Conservation (phyloP, 1,139 yeast genomes). For the Diutina sp. region DNA sequence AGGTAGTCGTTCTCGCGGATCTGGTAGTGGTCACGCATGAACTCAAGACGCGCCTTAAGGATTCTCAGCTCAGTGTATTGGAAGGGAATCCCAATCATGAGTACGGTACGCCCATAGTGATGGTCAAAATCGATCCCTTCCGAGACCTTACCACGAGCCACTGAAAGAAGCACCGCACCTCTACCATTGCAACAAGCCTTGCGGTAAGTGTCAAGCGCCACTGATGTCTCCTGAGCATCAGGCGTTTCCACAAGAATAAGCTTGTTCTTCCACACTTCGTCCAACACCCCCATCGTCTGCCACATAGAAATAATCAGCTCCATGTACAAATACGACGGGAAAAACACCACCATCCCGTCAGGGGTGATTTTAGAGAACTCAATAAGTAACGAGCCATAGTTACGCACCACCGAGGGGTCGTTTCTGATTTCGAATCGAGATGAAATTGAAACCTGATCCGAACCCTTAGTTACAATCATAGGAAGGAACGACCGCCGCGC, state of each 20-base stretch:
- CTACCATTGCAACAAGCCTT: slow-evolving; percentile 96
- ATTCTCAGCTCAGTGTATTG: slow-evolving; percentile 97
- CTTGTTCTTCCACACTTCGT: slow-evolving; percentile 97
- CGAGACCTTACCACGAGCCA: slow-evolving; percentile 97
- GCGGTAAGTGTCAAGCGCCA: slow-evolving; percentile 89
- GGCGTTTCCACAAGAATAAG: slow-evolving; percentile 96
- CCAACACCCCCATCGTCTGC: slow-evolving; percentile 96
- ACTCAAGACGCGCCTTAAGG: slow-evolving; percentile 86
- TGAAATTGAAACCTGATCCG: slow-evolving; percentile 93
- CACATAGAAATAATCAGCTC: slow-evolving; percentile 96
- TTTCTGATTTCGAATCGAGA: slow-evolving; percentile 94
- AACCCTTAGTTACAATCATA: slow-evolving; percentile 90
- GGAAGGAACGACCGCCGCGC: slow-evolving; percentile 90
- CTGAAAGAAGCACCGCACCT: slow-evolving; percentile 91
- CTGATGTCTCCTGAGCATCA: slow-evolving; percentile 94
- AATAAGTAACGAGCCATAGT: slow-evolving; percentile 82
- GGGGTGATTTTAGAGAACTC: slow-evolving; percentile 95
- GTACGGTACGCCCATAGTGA: slow-evolving; percentile 93
- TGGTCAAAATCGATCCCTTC: slow-evolving; percentile 99
- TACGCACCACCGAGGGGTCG: slow-evolving; percentile 95
- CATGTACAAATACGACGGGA: slow-evolving; percentile 94
- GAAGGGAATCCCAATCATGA: slow-evolving; percentile 98
- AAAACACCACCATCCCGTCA: slow-evolving; percentile 95
- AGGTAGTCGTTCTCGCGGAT: slow-evolving; percentile 88
- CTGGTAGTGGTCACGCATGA: slow-evolving; percentile 82